phyloP scores from a whole-genome alignment of 495 filamentous ascomycete species.

The Lophiostoma macrostomum region DNA sequence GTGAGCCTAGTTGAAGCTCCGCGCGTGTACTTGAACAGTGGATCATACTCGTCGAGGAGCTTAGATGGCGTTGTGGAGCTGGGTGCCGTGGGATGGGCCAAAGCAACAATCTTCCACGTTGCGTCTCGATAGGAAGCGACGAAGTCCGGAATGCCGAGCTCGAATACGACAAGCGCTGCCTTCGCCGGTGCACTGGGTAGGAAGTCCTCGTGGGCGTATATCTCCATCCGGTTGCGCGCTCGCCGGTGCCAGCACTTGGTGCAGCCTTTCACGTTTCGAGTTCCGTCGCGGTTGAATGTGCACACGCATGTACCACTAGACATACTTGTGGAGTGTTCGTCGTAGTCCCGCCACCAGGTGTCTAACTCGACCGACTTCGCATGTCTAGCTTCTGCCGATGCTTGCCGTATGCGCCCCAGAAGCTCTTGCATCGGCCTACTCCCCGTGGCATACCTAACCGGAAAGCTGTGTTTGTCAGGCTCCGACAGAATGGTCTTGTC shows the following conservation, averaged over 20 bases:
- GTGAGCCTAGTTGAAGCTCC: slow-evolving; percentile 24
- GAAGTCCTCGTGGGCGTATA: slow-evolving; percentile 46
- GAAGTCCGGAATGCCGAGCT: slow-evolving; percentile 42
- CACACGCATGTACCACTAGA: slow-evolving; percentile 35
- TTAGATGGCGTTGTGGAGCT: neutral
- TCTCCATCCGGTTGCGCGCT: slow-evolving; percentile 36
- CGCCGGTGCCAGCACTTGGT: slow-evolving; percentile 36
- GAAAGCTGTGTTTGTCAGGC: slow-evolving; percentile 42
- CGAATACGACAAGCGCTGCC: slow-evolving; percentile 43
- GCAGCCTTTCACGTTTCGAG: slow-evolving; percentile 39
- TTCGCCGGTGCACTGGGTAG: slow-evolving; percentile 41
- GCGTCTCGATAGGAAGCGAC: slow-evolving; percentile 46
- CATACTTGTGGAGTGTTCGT: slow-evolving; percentile 40
- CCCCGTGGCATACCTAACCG: slow-evolving; percentile 43
- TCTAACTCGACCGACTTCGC: slow-evolving; percentile 46
- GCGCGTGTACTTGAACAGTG: slow-evolving; percentile 3
- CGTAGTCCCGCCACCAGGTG: slow-evolving; percentile 39
- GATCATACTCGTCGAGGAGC: slow-evolving; percentile 19
- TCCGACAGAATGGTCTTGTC: slow-evolving; percentile 46
- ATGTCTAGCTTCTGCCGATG: neutral
- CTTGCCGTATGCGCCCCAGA: neutral
- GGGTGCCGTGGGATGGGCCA: slow-evolving; percentile 25
- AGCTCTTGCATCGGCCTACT: neutral
- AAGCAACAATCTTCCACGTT: slow-evolving; percentile 39
- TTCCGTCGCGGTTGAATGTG: slow-evolving; percentile 31